Base-by-base conservation (phyloP, 257 asterid genomes). In the Verbena officinalis region DNA sequence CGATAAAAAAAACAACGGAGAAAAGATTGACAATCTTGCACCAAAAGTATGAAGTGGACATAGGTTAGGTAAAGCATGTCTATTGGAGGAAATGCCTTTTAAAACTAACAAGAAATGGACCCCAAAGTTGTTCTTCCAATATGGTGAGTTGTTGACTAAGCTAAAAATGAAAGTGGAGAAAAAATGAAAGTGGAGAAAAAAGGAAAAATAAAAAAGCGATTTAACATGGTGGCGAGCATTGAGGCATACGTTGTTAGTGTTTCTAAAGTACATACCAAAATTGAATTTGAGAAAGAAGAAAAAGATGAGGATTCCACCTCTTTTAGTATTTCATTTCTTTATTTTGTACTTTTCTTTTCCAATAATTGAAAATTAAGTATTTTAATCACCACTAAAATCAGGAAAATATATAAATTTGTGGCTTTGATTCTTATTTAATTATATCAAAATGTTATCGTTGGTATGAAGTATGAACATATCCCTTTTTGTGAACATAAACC, bases 31-130 rank as follows among this genome's bases (percentile, higher is more conserved):
- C 40, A 68, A 58, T 31, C 17, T 27, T 50, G 61, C 27, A 55
- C 27, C 39, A 45, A 30, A 65, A 48, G 23, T 39, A 44, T 33
- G 59, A 61, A 66, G 27, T 24, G n/a, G 65, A 39, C 50, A 23
- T 40, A 44, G 66, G 80, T 78, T 81, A 66, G 84, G 84, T 78
- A 81, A 75, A 81, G 80, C 73, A 69, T 56, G 53, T 22, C 68
- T 53, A 75, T 78, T 77, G 79, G 77, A 58, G 36, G 79, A 72
- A 65, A 72, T 74, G 73, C 31, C 67, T 65, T 64, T 60, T 19
- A 20, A 36, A 36, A 36, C 40, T n/a, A 45, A 74, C 55, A 51
- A 52, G 9, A 44, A 12, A 42, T 42, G 46, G 46, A 42, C 16
- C 16, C 16, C 46, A 64, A 54, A 55, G 23, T 50, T 33, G 34